Conservation (phyloP, 192 early-diverging fungal species). For the Backusella psychrophila region DNA sequence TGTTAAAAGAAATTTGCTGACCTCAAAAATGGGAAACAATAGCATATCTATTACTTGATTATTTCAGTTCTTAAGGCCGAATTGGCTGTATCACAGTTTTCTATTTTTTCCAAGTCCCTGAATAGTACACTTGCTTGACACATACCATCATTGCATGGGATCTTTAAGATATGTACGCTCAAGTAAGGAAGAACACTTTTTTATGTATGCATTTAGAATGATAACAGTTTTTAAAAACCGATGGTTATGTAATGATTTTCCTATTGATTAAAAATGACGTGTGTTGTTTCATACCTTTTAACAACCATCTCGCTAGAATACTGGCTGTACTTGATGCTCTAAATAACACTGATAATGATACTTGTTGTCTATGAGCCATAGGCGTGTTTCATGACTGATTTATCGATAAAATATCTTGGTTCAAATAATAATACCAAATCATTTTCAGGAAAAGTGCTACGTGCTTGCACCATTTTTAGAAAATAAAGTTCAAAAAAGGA, state of each 20-base stretch:
- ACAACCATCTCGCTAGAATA: neutral
- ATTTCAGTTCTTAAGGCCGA: neutral
- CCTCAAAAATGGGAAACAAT: neutral
- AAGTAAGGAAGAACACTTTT: neutral
- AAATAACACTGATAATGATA: too few relatives aligned
- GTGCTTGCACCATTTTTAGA: neutral
- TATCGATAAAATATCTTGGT: neutral
- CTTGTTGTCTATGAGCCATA: too few relatives aligned
- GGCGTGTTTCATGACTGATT: too few relatives aligned
- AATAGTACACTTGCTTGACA: neutral
- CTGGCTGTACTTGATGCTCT: neutral
- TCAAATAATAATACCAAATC: neutral
- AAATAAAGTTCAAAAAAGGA: constrained; percentile 7
- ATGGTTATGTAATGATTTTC: neutral
- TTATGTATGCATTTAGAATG: too few relatives aligned
- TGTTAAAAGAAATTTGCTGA: too few relatives aligned
- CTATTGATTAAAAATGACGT: neutral
- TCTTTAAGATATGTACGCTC: neutral
- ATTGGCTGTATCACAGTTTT: neutral
- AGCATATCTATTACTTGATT: neutral
- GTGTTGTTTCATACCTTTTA: neutral
- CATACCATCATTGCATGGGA: neutral
- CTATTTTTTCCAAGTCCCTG: neutral
- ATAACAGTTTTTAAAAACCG: too few relatives aligned
- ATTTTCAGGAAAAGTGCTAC: neutral